phyloP scores from a whole-genome alignment of 202 grass and related monocot genomes.

The Schoenoplectus triqueter region DNA sequence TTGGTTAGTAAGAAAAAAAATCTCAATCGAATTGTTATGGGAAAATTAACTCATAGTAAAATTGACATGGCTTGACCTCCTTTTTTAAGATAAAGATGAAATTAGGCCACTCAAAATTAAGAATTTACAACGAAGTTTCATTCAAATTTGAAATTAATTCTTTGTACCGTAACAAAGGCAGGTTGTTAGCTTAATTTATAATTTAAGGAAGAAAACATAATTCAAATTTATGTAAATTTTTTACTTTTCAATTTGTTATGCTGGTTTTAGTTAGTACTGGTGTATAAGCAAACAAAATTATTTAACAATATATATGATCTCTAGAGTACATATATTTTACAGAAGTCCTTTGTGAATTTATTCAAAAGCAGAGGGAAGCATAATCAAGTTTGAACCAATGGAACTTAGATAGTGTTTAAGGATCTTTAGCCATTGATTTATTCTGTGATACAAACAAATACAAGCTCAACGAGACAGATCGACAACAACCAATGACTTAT shows the following conservation, averaged over 20 bases:
- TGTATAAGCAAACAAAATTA: background rate
- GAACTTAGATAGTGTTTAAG: background rate
- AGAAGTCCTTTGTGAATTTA: background rate
- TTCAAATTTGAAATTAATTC: too few species aligned
- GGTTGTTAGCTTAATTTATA: too few species aligned
- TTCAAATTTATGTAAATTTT: background rate
- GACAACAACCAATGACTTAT: constrained; percentile 30
- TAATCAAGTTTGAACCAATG: background rate
- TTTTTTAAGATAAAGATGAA: too few species aligned
- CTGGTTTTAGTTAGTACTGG: background rate
- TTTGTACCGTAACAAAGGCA: too few species aligned
- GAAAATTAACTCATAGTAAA: too few species aligned
- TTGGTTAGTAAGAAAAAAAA: too few species aligned
- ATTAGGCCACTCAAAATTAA: too few species aligned
- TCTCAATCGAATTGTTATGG: too few species aligned
- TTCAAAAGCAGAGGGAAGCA: background rate
- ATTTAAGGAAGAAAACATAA: background rate
- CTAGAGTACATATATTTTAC: background rate
- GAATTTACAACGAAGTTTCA: too few species aligned
- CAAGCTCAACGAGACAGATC: background rate
- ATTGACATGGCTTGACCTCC: too few species aligned
- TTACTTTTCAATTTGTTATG: background rate
- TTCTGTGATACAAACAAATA: background rate
- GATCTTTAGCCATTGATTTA: background rate
- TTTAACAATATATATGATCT: background rate